Conservation (phyloP, 2,329 filamentous ascomycete genomes). For the Drechslerella dactyloides region DNA sequence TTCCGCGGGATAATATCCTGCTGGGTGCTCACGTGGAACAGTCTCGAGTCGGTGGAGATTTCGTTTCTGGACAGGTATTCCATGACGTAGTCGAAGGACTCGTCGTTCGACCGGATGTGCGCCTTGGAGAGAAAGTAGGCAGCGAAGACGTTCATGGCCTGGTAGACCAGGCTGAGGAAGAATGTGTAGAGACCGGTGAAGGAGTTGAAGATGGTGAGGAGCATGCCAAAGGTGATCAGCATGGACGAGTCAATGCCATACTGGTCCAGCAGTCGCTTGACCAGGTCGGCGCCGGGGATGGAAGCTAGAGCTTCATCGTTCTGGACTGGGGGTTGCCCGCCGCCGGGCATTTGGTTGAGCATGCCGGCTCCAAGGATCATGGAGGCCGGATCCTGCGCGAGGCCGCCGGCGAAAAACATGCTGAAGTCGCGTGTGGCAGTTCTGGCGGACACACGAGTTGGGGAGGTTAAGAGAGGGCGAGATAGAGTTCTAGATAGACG, state of each 20-base stretch:
- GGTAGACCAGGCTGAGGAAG: slow-evolving; percentile 51
- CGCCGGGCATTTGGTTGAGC: slow-evolving; percentile 33
- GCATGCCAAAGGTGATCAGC: slow-evolving; percentile 55
- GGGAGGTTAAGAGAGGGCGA: not conserved
- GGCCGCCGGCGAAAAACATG: slow-evolving; percentile 41
- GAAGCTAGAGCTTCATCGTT: slow-evolving; percentile 63
- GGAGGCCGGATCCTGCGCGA: slow-evolving; percentile 41
- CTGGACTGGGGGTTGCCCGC: slow-evolving; percentile 63
- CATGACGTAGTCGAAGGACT: slow-evolving; percentile 55
- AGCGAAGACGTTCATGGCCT: slow-evolving; percentile 52
- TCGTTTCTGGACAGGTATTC: slow-evolving; percentile 54
- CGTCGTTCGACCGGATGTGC: slow-evolving; percentile 55
- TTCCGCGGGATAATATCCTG: slow-evolving; percentile 53
- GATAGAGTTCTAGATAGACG: too few relatives aligned
- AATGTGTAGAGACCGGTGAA: slow-evolving; percentile 55
- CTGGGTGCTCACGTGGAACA: slow-evolving; percentile 55
- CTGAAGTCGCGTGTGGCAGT: not conserved
- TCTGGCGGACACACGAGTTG: too few relatives aligned
- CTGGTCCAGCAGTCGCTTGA: slow-evolving; percentile 54
- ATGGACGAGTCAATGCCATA: slow-evolving; percentile 54
- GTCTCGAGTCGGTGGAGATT: slow-evolving; percentile 54
- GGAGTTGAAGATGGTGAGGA: slow-evolving; percentile 55
- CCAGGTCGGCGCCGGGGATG: slow-evolving; percentile 54
- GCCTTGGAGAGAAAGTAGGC: slow-evolving; percentile 55
- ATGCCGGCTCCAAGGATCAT: slow-evolving; percentile 39